Percentiles rank a stretch among this genome's conserved stretches.
Conservation (phyloP, 1,284 basidiomycete species). For the Sphagnurus paluster region DNA sequence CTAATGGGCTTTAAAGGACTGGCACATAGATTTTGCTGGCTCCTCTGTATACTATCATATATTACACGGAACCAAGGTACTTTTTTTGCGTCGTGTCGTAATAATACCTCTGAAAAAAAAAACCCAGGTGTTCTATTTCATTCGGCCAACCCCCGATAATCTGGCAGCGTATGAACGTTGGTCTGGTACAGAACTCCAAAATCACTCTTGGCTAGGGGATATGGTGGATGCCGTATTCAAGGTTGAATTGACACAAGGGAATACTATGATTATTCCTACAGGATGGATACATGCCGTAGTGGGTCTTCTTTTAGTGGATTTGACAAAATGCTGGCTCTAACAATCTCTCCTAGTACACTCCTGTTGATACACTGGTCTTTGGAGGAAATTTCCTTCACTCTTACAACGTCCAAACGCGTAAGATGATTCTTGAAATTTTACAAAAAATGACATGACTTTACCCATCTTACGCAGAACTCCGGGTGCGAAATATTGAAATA, state of each 20-base stretch:
- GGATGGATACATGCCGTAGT: constrained; percentile 99
- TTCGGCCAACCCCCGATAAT: constrained; percentile 86
- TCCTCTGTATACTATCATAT: constrained; percentile 95
- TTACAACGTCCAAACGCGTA: constrained; percentile 74
- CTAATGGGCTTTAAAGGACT: constrained; percentile 62
- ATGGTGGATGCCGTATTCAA: constrained; percentile 87
- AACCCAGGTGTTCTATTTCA: constrained; percentile 89
- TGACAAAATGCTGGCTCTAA: constrained; percentile 6
- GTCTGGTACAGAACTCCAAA: constrained; percentile 90
- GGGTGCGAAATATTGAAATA: constrained; percentile 89
- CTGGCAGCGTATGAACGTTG: constrained; percentile 87
- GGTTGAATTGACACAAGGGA: constrained; percentile 79
- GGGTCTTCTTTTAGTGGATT: constrained; percentile 31
- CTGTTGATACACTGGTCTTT: constrained; percentile 90
- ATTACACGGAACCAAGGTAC: constrained; percentile 77
- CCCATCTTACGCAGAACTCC: constrained; percentile 61
- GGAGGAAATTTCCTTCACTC: constrained; percentile 97
- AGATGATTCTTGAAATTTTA: constrained; percentile 28
- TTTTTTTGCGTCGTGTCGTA: constrained; percentile 7
- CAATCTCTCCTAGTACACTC: constrained; percentile 72
- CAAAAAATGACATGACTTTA: background rate
- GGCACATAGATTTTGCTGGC: constrained; percentile 96
- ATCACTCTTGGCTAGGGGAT: constrained; percentile 89
- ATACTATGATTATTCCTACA: constrained; percentile 95
- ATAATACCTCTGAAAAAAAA: constrained; percentile 11